Evolutionary conservation across 805 yeast genomes (phyloP).

Genomic region (Metschnikowia henanensis): DNA sequence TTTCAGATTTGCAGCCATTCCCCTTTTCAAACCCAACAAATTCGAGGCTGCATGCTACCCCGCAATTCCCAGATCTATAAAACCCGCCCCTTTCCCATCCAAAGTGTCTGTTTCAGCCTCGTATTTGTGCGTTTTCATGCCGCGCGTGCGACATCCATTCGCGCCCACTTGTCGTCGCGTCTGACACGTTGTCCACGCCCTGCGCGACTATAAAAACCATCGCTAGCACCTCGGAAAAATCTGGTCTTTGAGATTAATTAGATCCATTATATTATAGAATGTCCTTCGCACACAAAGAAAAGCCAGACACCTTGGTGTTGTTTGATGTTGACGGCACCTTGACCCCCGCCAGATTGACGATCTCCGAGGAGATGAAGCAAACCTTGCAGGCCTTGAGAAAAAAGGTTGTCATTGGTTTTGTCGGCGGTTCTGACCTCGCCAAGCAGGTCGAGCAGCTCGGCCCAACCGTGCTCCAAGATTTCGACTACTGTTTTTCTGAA

Average conservation of each 20-base stretch:
- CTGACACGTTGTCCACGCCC: constrained; percentile 5
- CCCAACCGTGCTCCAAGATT: constrained; percentile 65
- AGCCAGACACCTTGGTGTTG: constrained; percentile 84
- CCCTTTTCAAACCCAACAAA: not conserved
- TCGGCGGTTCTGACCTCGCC: constrained; percentile 93
- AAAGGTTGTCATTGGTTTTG: constrained; percentile 95
- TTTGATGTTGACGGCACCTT: constrained; percentile 99
- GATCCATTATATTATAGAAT: constrained; percentile 19
- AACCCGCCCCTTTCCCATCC: not conserved
- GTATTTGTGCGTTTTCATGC: constrained; percentile 2
- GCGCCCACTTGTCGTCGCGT: constrained; percentile 9
- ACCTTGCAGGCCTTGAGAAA: constrained; percentile 75
- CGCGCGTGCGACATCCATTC: constrained; percentile 8
- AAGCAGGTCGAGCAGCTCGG: constrained; percentile 98
- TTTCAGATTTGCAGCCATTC: not conserved
- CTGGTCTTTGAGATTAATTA: not conserved
- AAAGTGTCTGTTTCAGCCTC: constrained; percentile 1
- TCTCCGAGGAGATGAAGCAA: constrained; percentile 76
- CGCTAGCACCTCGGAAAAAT: not conserved
- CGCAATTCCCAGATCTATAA: not conserved
- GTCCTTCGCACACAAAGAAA: constrained; percentile 73
- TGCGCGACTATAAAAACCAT: constrained; percentile 7
- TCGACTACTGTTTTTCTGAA: constrained; percentile 96
- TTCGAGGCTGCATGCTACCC: not conserved
- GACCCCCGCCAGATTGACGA: constrained; percentile 89